These are phyloP conservation scores for Colletotrichum theobromicola DNA, from an alignment of 2,329 filamentous ascomycete genomes.

Conservation along the genomic window DNA sequence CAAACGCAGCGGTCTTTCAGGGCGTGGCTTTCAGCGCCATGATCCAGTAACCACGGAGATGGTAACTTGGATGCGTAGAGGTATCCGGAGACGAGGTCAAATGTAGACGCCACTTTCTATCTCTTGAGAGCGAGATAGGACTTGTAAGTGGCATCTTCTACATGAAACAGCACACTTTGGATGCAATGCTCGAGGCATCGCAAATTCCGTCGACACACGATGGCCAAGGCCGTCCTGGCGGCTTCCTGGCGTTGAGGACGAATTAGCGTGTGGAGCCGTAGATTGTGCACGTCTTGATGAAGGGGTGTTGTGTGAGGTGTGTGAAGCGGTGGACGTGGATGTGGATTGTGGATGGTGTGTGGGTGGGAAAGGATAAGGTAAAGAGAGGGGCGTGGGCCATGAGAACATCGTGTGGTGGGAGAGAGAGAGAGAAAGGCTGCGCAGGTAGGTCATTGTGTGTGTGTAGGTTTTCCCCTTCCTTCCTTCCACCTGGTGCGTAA, in stretches of 20 bases:
- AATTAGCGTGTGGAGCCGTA: slow-evolving; percentile 13
- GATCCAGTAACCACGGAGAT: neutral
- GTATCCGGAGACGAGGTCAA: neutral
- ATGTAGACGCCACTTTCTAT: neutral
- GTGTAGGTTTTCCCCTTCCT: neutral
- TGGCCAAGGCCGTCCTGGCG: slow-evolving; percentile 13
- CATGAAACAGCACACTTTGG: slow-evolving; percentile 15
- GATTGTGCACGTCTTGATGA: slow-evolving; percentile 16
- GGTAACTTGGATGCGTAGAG: neutral
- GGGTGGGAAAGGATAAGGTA: neutral
- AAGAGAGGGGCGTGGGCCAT: neutral
- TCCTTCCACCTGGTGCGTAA: neutral
- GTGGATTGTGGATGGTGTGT: slow-evolving; percentile 2
- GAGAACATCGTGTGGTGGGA: neutral
- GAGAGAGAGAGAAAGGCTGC: neutral
- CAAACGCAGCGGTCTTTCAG: neutral
- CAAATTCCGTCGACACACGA: neutral
- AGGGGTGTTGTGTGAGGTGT: slow-evolving; percentile 14
- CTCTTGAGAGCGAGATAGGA: neutral
- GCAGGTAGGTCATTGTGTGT: neutral
- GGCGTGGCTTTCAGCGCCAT: slow-evolving; percentile 1
- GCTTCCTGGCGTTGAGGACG: slow-evolving; percentile 2
- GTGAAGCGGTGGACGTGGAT: neutral
- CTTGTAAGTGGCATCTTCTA: slow-evolving; percentile 5
- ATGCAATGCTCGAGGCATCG: neutral